These are phyloP conservation scores for Aspergillus calidoustus DNA, from an alignment of 2,329 filamentous ascomycete genomes.

Conservation along the genomic window DNA sequence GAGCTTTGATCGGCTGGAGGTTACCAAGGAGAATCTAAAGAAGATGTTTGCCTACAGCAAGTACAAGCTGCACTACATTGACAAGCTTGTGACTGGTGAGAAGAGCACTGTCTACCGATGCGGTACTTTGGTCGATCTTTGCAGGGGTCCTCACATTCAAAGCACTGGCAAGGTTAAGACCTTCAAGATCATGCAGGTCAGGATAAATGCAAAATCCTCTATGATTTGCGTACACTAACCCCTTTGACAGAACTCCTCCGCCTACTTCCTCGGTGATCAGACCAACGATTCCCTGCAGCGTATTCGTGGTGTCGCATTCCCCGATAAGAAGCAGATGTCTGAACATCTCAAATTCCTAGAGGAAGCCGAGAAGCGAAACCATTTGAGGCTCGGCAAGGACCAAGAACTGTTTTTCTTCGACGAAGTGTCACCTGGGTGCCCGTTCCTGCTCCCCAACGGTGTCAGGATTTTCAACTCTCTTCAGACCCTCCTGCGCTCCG, in stretches of 20 bases:
- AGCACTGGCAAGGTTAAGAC: slow-evolving; percentile 93
- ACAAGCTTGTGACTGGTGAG: slow-evolving; percentile 89
- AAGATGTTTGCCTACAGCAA: slow-evolving; percentile 99
- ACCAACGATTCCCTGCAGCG: slow-evolving; percentile 94
- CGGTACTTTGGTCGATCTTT: slow-evolving; percentile 92
- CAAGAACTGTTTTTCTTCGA: slow-evolving; percentile 99
- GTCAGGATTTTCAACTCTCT: slow-evolving; percentile 92
- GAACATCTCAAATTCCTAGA: slow-evolving; percentile 95
- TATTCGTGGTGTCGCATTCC: slow-evolving; percentile 96
- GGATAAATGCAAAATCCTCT: slow-evolving; percentile 23
- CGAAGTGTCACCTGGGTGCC: slow-evolving; percentile 87
- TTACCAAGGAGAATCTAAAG: slow-evolving; percentile 87
- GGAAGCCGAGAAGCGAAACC: slow-evolving; percentile 97
- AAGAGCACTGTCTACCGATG: slow-evolving; percentile 94
- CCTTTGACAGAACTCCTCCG: slow-evolving; percentile 66
- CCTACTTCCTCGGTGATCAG: slow-evolving; percentile 93
- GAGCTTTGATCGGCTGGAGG: slow-evolving; percentile 83
- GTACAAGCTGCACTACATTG: slow-evolving; percentile 98
- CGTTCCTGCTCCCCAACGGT: slow-evolving; percentile 91
- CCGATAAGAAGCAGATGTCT: slow-evolving; percentile 91
- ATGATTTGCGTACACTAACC: slow-evolving; percentile 2
- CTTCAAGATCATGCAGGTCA: slow-evolving; percentile 85
- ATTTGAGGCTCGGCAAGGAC: slow-evolving; percentile 89
- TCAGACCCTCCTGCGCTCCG: slow-evolving; percentile 76
- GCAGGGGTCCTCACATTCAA: slow-evolving; percentile 91